Evolutionary conservation across 768 basidiomycete species (phyloP), one percentile per base, ranked within the genome.

Genomic region (Amyloporia xantha): DNA sequence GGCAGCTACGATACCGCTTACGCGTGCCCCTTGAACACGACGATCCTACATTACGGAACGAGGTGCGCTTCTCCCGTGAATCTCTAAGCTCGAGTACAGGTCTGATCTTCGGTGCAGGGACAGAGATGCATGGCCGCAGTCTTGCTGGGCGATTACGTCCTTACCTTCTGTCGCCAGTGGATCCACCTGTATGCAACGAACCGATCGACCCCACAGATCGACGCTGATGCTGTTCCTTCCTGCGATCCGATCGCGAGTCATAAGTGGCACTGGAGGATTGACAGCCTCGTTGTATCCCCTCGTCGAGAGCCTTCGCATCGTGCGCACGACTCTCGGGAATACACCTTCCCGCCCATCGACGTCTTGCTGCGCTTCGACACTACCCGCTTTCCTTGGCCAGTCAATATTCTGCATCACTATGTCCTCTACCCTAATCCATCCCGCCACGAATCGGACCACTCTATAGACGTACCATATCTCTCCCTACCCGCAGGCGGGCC

Each of bases 371-470:
- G 85, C 13, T 86, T 78, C 56, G 75, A 72, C 11, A n/a, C n/a
- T n/a, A 79, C 75, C 59, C 69, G 66, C 46, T 78, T 74, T 51
- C 82, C 82, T 2, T 85, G 83, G 84, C 81, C 83, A 0, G 74
- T 80, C 52, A 85, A 87, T 61, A 63, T 79, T 21, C 68, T 86
- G n/a, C 81, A 85, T 54, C 78, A 81, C 60, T 83, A 74, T 58
- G 59, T 71, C 27, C 67, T 87, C 13, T 60, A 59, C 1, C 72
- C 75, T 0, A 77, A 81, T 58, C 54, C 63, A 2, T 47, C 59
- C 5, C 78, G 12, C 48, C 40, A 25, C 50, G 11, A 24, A 20
- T 23, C 24, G 42, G 41, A 24, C 10, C 33, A 42, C 24, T 4
- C 9, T 6, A 19, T 25, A 11, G 42, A 10, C 10, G 15, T 25